Conservation (phyloP, 441 rosid species). For the Pelargonium cotyledonis region DNA sequence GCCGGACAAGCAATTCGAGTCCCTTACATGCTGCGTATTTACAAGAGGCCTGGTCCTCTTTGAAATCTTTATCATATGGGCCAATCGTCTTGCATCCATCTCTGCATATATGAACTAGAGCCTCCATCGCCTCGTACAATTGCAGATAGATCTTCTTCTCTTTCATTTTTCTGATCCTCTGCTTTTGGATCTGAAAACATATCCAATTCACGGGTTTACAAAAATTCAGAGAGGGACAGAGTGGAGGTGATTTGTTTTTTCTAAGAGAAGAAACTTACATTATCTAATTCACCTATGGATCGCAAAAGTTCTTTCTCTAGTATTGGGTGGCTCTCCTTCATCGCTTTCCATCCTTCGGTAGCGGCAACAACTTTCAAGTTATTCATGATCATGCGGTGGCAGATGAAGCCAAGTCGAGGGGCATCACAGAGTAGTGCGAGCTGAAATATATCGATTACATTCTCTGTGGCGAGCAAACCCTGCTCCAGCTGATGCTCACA, state of each 20-base stretch:
- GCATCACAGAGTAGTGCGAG: conserved; percentile 82
- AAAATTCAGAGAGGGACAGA: conserved; percentile 2
- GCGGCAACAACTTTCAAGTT: conserved; percentile 43
- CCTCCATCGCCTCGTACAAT: conserved; percentile 85
- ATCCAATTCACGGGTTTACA: background rate
- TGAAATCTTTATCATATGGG: conserved; percentile 66
- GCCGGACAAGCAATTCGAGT: conserved; percentile 63
- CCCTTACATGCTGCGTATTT: conserved; percentile 68
- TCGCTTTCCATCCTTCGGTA: conserved; percentile 66
- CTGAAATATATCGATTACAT: conserved; percentile 33
- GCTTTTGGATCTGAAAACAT: conserved; percentile 38
- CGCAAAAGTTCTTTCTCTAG: conserved; percentile 57
- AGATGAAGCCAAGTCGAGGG: conserved; percentile 60
- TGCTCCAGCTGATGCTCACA: conserved; percentile 12
- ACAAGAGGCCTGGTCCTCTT: conserved; percentile 42
- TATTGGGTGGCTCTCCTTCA: conserved; percentile 73
- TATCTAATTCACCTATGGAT: conserved; percentile 43
- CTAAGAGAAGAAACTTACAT: conserved; percentile 29
- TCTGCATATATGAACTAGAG: conserved; percentile 86
- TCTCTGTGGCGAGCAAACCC: conserved; percentile 8
- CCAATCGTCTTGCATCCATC: conserved; percentile 91
- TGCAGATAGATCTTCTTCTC: conserved; percentile 63
- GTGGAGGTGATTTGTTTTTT: background rate
- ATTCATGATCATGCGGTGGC: conserved; percentile 60
- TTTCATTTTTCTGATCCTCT: conserved; percentile 42